These are phyloP conservation scores for Peronospora destructor DNA, from an alignment of 352 stramenopile genomes.

Conservation along the genomic window DNA sequence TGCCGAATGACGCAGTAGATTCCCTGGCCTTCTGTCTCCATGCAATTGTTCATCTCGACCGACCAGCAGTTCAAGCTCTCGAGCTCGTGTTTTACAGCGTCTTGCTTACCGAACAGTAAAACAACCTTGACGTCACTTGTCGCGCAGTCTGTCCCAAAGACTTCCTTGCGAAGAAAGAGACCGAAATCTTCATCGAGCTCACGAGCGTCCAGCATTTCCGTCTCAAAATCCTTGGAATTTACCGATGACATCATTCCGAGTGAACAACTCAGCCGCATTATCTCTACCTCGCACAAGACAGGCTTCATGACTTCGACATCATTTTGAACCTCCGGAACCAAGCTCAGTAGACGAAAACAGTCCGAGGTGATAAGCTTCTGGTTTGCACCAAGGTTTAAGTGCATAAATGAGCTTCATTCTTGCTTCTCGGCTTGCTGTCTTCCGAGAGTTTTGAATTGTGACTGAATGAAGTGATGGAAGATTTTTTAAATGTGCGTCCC, in stretches of 20 bases:
- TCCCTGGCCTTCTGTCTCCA: constrained; percentile 39
- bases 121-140: constrained; percentile 28
- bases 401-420: constrained; percentile 12
- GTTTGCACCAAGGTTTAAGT: constrained; percentile 8
- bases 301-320: constrained; percentile 65
- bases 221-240: constrained; percentile 47
- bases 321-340: constrained; percentile 53
- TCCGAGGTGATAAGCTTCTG: constrained; percentile 24
- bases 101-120: constrained; percentile 57
- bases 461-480: background rate
- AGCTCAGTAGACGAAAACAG: constrained; percentile 52
- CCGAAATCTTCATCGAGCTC: constrained; percentile 64
- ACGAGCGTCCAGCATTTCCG: constrained; percentile 38
- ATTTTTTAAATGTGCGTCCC: background rate
- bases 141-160: constrained; percentile 28
- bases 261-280: constrained; percentile 53
- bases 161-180: constrained; percentile 45
- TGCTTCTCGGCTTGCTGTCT: constrained; percentile 10
- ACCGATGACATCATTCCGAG: constrained; percentile 44
- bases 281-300: constrained; percentile 55
- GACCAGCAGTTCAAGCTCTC: constrained; percentile 36
- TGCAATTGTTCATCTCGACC: constrained; percentile 27
- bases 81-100: constrained; percentile 39
- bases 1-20: constrained; percentile 40
- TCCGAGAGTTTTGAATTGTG: constrained; percentile 4